Evolutionary conservation across 2,329 filamentous ascomycete species (phyloP), one percentile per base, ranked within the genome.

Genomic region (Coniochaeta sp.): DNA sequence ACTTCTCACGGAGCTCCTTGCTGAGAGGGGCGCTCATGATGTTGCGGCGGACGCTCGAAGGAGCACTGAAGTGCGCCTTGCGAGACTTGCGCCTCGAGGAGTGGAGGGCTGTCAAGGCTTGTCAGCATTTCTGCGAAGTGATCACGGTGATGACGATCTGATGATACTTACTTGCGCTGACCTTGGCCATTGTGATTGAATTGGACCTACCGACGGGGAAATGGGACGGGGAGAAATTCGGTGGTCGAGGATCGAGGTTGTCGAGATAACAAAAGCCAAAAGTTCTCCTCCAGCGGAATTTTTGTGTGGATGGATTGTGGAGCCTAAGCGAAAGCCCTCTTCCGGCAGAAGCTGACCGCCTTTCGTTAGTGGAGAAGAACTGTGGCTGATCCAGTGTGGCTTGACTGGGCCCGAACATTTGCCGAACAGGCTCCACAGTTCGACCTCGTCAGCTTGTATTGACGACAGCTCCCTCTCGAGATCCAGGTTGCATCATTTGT

Each of bases 1-100:
- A 90, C 88, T 99, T 95, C 82, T 96, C 93, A 77, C 92, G 89
- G 77, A 99, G 88, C 84, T 99, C 95, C 86, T 96, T 96, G 84
- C 85, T 90, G 71, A 97, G 86, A 73, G 91, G 90, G 70, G 95
- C 93, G 83, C 89, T 93, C 93, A 99, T 97, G 84, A 96, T 96
- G 73, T 89, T 85, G 77, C 95, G 91, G 81, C 95, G 93, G 77
- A 91, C 86, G 83, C 89, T 92, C 78, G 93, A 97, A 71, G 93
- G 92, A 70, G 95, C 95, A 78, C 85, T 83, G 88, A 96, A 99
- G 87, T 99, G 93, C 77, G 91, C 90, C 86, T 96, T 96, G 81
- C 95, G 91, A 82, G 91, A 95, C 91, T 99, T 99, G 84, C 93
- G 89, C 82, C 93, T 88, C 76, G 92, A 96, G 80, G 90, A 91